These are phyloP conservation scores for Graphiopsis chlorocephala DNA, from an alignment of 2,329 filamentous ascomycete species.

Conservation along the genomic window DNA sequence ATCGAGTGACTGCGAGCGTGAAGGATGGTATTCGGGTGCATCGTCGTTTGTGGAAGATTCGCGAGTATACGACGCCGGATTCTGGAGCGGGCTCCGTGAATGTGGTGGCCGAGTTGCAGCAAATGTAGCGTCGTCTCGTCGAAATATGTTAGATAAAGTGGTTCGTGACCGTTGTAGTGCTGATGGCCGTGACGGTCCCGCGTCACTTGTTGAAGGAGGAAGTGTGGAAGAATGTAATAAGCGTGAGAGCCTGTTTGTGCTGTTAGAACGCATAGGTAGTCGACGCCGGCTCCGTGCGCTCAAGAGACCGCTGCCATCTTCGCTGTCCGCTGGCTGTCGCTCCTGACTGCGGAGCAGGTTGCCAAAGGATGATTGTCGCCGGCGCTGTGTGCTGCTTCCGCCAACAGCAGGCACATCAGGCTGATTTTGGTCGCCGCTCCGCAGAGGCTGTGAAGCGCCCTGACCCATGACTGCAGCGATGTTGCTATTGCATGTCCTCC, in stretches of 20 bases:
- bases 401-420: constrained; percentile 5
- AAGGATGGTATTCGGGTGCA: constrained; percentile 24
- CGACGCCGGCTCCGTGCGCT: constrained; percentile 11
- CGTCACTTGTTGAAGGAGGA: constrained; percentile 18
- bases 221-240: constrained; percentile 25
- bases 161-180: constrained; percentile 16
- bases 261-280: constrained; percentile 18
- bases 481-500: constrained; percentile 11
- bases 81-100: constrained; percentile 22
- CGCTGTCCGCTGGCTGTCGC: background rate
- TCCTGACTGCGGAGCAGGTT: constrained; percentile 11
- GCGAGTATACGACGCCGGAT: constrained; percentile 28
- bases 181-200: constrained; percentile 15
- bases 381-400: constrained; percentile 3
- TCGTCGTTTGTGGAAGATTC: constrained; percentile 18
- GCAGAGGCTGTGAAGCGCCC: constrained; percentile 29
- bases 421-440: constrained; percentile 10
- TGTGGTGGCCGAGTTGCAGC: constrained; percentile 6
- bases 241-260: constrained; percentile 31
- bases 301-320: constrained; percentile 8
- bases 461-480: constrained; percentile 31
- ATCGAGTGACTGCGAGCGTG: constrained; percentile 34
- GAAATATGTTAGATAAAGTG: constrained; percentile 16
- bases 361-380: constrained; percentile 9
- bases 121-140: constrained; percentile 1